phyloP scores from a whole-genome alignment of 495 filamentous ascomycete genomes.

The Evansstolkia leycettana region DNA sequence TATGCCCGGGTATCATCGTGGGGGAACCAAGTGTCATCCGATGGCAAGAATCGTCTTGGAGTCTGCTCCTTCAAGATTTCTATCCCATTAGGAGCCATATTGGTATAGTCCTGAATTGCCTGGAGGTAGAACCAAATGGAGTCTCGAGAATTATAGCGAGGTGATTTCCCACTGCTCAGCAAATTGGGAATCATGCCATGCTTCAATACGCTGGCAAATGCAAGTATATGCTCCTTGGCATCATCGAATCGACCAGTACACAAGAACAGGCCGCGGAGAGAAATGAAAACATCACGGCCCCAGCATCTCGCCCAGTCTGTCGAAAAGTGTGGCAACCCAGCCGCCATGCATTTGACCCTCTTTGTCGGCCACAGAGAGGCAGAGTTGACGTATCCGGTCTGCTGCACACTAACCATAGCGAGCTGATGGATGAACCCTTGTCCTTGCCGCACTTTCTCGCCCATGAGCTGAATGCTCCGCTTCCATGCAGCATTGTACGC shows the following conservation, averaged over 20 bases:
- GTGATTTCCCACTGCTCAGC: conserved; percentile 70
- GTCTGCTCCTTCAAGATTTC: conserved; percentile 64
- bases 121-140: conserved; percentile 97
- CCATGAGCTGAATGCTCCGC: conserved; percentile 65
- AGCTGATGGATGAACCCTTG: conserved; percentile 79
- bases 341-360: conserved; percentile 74
- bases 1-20: conserved; percentile 75
- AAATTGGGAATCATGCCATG: conserved; percentile 99
- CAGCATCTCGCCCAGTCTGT: conserved; percentile 91
- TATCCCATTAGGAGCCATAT: conserved; percentile 68
- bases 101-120: conserved; percentile 84
- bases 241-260: conserved; percentile 79
- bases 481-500: conserved; percentile 77
- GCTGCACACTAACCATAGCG: conserved; percentile 79
- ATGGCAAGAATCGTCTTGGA: conserved; percentile 81
- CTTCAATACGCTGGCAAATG: conserved; percentile 93
- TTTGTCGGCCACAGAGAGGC: conserved; percentile 82
- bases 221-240: conserved; percentile 85
- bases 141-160: conserved; percentile 93
- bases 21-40: conserved; percentile 87
- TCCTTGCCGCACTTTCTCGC: conserved; percentile 58
- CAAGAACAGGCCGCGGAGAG: conserved; percentile 77
- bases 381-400: conserved; percentile 77
- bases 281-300: conserved; percentile 96
- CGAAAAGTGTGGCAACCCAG: conserved; percentile 90